Conservation (phyloP, 1,284 basidiomycete species). For the Vanrija sp. region DNA sequence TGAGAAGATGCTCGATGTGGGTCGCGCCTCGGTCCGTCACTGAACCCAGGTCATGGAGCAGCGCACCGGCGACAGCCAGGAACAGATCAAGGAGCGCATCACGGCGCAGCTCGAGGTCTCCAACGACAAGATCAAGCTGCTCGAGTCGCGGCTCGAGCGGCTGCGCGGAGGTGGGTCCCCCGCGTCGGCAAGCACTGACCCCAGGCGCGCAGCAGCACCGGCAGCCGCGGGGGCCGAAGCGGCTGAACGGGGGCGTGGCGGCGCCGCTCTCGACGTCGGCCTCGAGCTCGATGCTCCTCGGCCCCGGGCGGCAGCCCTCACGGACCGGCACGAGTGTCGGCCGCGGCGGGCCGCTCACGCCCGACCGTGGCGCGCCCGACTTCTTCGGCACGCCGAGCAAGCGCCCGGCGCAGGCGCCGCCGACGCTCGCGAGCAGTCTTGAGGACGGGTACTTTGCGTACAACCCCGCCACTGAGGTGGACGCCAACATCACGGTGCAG, state of each 20-base stretch:
- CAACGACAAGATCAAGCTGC: conserved; percentile 38
- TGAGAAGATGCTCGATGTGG: conserved; percentile 54
- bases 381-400: conserved; percentile 21
- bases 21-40: conserved; percentile 10
- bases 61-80: conserved; percentile 29
- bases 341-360: conserved; percentile 6
- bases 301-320: conserved; percentile 24
- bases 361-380: conserved; percentile 17
- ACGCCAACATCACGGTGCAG: conserved; percentile 1
- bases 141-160: conserved; percentile 39
- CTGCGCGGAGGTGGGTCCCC: conserved; percentile 19
- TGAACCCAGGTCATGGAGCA: conserved; percentile 39
- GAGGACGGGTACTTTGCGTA: neutral
- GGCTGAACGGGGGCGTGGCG: conserved; percentile 35
- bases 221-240: conserved; percentile 27
- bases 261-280: conserved; percentile 10
- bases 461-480: conserved; percentile 3
- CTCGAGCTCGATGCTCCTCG: conserved; percentile 20
- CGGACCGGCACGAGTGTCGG: conserved; percentile 28
- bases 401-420: conserved; percentile 7
- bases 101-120: conserved; percentile 45
- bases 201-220: conserved; percentile 27
- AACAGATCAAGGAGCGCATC: conserved; percentile 40
- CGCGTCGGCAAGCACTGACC: neutral
- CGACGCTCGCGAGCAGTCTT: neutral